Evolutionary conservation across 2,329 filamentous ascomycete species (phyloP).

Genomic region (Xylaria sp.): DNA sequence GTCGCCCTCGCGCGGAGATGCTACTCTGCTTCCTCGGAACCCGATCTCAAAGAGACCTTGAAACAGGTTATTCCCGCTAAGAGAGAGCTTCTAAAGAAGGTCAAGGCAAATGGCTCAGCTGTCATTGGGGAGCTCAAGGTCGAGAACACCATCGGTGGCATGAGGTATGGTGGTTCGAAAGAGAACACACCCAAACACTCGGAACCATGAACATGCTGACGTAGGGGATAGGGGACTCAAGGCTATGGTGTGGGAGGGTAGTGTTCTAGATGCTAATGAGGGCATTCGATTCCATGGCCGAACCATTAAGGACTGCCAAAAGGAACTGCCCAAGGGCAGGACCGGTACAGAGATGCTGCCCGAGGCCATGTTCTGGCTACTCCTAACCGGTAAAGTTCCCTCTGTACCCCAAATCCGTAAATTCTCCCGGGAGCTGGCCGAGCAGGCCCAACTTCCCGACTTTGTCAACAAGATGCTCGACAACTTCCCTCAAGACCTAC

Average conservation of each 20-base stretch:
- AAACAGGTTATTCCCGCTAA: slow-evolving; percentile 88
- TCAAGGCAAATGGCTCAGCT: slow-evolving; percentile 86
- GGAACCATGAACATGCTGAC: slow-evolving; percentile 13
- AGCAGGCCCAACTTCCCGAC: slow-evolving; percentile 82
- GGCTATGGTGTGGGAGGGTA: slow-evolving; percentile 99
- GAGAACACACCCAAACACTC: neutral
- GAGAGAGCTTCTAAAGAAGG: slow-evolving; percentile 90
- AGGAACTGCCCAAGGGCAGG: slow-evolving; percentile 89
- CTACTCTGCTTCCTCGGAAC: slow-evolving; percentile 82
- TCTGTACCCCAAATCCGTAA: slow-evolving; percentile 81
- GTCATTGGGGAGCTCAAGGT: slow-evolving; percentile 92
- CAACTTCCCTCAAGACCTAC: slow-evolving; percentile 86
- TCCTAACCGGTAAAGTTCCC: slow-evolving; percentile 92
- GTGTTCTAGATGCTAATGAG: slow-evolving; percentile 94
- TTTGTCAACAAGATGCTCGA: slow-evolving; percentile 91
- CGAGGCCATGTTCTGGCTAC: slow-evolving; percentile 99
- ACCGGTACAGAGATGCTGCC: slow-evolving; percentile 96
- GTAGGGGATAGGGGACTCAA: slow-evolving; percentile 72
- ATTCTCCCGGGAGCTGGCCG: slow-evolving; percentile 86
- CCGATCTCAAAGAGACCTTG: slow-evolving; percentile 88
- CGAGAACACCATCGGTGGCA: slow-evolving; percentile 92
- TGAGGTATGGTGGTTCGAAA: slow-evolving; percentile 66
- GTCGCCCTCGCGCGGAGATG: slow-evolving; percentile 55
- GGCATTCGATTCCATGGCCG: slow-evolving; percentile 98
- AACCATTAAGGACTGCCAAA: slow-evolving; percentile 98